phyloP scores from a whole-genome alignment of 345 rosid genomes.

The Trapa bicornis region DNA sequence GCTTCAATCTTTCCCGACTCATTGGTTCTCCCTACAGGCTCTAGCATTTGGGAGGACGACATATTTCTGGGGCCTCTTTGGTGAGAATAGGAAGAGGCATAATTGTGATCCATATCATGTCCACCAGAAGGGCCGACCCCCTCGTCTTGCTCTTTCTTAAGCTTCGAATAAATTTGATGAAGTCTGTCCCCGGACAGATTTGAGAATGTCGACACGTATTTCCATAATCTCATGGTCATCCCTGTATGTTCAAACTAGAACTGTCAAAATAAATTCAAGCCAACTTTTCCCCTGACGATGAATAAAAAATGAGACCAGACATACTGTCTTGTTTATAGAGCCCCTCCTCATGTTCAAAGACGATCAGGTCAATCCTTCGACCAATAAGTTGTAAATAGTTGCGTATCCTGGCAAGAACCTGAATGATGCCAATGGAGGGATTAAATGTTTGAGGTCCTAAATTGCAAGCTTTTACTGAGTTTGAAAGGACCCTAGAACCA shows the following conservation, averaged over 20 bases:
- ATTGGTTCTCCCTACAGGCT: slow-evolving; percentile 41
- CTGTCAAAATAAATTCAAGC: background rate
- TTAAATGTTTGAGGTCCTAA: background rate
- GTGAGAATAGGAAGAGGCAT: slow-evolving; percentile 28
- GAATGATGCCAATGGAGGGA: slow-evolving; percentile 1
- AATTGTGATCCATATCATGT: slow-evolving; percentile 26
- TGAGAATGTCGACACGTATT: slow-evolving; percentile 87
- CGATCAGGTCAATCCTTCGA: slow-evolving; percentile 67
- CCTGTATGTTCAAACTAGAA: slow-evolving; percentile 27
- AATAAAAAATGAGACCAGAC: slow-evolving; percentile 15
- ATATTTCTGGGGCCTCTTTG: slow-evolving; percentile 44
- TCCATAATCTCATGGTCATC: slow-evolving; percentile 82
- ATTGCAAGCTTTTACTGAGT: background rate
- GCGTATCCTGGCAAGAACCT: slow-evolving; percentile 93
- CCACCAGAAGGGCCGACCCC: slow-evolving; percentile 55
- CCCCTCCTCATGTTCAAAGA: slow-evolving; percentile 55
- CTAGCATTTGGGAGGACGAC: slow-evolving; percentile 30
- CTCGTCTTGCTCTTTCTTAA: slow-evolving; percentile 65
- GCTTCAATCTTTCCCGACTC: slow-evolving; percentile 74
- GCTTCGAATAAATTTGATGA: slow-evolving; percentile 81
- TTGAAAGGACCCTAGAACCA: slow-evolving; percentile 1
- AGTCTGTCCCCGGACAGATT: slow-evolving; percentile 86
- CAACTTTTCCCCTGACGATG: background rate
- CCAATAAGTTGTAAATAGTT: slow-evolving; percentile 90
- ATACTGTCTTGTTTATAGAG: slow-evolving; percentile 76